Evolutionary conservation across 73 alveolate species (phyloP).

Genomic region (Halteria grandinella): DNA sequence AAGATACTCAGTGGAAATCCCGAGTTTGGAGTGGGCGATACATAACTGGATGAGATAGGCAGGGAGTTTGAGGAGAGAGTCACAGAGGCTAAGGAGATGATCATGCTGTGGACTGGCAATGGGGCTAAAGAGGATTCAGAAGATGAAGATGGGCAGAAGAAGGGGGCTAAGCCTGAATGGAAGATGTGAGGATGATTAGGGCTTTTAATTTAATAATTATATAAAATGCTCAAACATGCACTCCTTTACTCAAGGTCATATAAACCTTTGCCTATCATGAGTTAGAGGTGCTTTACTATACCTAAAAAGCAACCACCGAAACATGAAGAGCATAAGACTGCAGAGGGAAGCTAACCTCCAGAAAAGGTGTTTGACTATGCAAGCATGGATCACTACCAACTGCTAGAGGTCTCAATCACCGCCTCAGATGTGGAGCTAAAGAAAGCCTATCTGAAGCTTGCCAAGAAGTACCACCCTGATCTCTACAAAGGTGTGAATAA

Average conservation of each 20-base stretch:
- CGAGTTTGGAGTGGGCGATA: neutral
- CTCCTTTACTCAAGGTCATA: too few species aligned
- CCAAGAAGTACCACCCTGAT: conserved; percentile 88
- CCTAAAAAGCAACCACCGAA: too few species aligned
- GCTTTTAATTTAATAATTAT: too few species aligned
- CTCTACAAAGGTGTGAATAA: conserved; percentile 53
- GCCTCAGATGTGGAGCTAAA: conserved; percentile 69
- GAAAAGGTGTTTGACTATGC: conserved; percentile 43
- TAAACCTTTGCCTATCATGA: too few species aligned
- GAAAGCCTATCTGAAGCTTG: conserved; percentile 71
- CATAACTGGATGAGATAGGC: neutral
- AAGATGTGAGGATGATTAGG: too few species aligned
- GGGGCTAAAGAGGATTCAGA: neutral
- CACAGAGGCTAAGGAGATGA: conserved; percentile 14
- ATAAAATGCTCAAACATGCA: too few species aligned
- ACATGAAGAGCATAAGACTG: too few species aligned
- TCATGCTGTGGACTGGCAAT: conserved; percentile 22
- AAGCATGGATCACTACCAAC: conserved; percentile 67
- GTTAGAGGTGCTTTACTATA: too few species aligned
- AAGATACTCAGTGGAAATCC: neutral
- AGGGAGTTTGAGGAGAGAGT: conserved; percentile 41
- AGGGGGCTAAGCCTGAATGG: too few species aligned
- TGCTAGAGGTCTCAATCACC: conserved; percentile 63
- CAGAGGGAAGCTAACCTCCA: too few species aligned
- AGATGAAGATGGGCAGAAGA: too few species aligned